These are phyloP conservation scores for Nyssa sinensis DNA, from an alignment of 148 eudicot species.

Conservation along the genomic window DNA sequence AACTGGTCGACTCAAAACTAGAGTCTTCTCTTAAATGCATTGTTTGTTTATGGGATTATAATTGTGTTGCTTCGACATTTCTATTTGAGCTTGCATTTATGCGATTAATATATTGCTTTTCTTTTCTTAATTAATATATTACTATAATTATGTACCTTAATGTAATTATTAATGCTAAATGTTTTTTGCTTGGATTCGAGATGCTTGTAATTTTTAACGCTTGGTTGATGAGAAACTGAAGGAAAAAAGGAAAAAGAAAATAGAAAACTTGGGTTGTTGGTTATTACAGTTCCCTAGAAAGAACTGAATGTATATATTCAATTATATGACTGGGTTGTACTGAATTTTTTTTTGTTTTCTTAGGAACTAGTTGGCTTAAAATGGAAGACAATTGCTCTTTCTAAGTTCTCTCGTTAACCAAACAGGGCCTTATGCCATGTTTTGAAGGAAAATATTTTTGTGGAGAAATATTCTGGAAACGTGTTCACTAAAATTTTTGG, in stretches of 20 bases:
- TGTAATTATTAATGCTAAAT: too few species aligned
- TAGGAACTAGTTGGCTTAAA: too few species aligned
- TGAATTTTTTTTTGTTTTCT: background rate
- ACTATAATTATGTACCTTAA: too few species aligned
- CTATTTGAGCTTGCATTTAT: background rate
- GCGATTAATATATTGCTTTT: background rate
- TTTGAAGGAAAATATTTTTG: background rate
- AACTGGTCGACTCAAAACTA: background rate
- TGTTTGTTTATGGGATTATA: too few species aligned
- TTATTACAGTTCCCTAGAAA: too few species aligned
- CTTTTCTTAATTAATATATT: too few species aligned
- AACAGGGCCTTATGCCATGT: background rate
- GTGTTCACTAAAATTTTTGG: too few species aligned
- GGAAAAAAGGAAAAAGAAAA: background rate
- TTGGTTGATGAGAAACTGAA: too few species aligned
- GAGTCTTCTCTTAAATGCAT: too few species aligned
- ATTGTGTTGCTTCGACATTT: too few species aligned
- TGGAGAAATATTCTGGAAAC: background rate
- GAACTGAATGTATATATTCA: background rate
- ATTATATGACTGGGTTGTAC: background rate
- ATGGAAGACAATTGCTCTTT: background rate
- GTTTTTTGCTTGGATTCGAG: too few species aligned
- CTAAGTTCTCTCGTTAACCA: background rate
- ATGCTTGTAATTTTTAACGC: too few species aligned
- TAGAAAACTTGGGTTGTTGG: background rate